phyloP scores from a whole-genome alignment of 495 filamentous ascomycete genomes.

The Copromyces sp. region DNA sequence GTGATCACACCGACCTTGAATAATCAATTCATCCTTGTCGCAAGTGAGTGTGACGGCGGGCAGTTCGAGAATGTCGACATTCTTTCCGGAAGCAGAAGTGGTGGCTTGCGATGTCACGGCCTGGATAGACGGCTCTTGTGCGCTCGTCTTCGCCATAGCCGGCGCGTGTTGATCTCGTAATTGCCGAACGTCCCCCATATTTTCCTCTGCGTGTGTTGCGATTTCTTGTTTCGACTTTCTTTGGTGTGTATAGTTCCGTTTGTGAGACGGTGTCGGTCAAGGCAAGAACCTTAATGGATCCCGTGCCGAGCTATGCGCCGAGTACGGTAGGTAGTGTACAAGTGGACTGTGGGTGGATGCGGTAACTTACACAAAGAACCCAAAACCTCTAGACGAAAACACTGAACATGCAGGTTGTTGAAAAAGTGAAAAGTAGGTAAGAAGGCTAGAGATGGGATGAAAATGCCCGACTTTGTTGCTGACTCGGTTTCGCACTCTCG shows the following conservation, averaged over 20 bases:
- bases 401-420: neutral
- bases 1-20: slow-evolving; percentile 8
- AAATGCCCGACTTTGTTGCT: neutral
- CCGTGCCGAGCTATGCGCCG: neutral
- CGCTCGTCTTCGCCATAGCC: neutral
- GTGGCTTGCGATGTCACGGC: neutral
- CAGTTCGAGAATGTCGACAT: slow-evolving; percentile 14
- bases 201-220: neutral
- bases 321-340: neutral
- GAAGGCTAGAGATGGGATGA: neutral
- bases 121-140: neutral
- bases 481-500: neutral
- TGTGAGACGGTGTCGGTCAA: neutral
- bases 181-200: neutral
- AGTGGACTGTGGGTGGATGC: neutral
- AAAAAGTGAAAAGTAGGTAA: neutral
- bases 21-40: slow-evolving; percentile 9
- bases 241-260: neutral
- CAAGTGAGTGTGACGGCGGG: slow-evolving; percentile 16
- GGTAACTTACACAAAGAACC: neutral
- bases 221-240: neutral
- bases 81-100: neutral
- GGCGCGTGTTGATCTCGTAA: neutral
- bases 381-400: neutral
- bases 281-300: neutral